A percentile compares a stretch with the other conserved stretches of the same genome.
These are phyloP conservation scores for Venturiaceae sp. DNA, from an alignment of 2,329 filamentous ascomycete species.

Conservation along the genomic window DNA sequence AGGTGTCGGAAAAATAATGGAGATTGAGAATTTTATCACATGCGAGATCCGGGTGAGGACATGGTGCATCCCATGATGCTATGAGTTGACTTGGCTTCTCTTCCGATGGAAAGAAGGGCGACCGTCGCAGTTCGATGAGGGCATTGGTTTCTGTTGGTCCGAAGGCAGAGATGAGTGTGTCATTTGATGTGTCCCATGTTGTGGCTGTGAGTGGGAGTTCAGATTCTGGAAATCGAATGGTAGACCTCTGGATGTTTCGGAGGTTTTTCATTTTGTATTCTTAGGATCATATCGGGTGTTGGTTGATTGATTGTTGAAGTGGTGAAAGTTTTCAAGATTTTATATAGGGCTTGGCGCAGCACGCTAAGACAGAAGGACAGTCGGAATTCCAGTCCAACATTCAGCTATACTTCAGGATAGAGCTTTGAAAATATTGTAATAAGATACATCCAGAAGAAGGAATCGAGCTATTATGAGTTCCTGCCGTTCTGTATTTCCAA, in stretches of 20 bases:
- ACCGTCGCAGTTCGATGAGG: slow-evolving; percentile 61
- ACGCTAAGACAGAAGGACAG: background rate
- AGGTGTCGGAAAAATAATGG: slow-evolving; percentile 76
- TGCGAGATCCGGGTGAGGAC: slow-evolving; percentile 63
- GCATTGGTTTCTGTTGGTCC: slow-evolving; percentile 64
- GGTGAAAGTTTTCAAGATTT: background rate
- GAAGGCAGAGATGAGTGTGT: slow-evolving; percentile 73
- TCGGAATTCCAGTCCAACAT: background rate
- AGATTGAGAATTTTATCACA: slow-evolving; percentile 69
- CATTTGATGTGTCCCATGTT: slow-evolving; percentile 75
- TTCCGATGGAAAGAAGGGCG: slow-evolving; percentile 32
- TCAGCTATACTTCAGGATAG: too few species aligned
- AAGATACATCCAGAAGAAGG: background rate
- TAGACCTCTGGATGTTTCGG: slow-evolving; percentile 62
- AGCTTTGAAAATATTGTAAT: too few species aligned
- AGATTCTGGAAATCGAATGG: slow-evolving; percentile 47
- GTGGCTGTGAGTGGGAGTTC: slow-evolving; percentile 60
- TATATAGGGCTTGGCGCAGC: background rate
- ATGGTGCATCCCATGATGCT: slow-evolving; percentile 82
- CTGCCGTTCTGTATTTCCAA: too few species aligned
- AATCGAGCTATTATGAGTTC: too few species aligned
- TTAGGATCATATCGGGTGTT: slow-evolving; percentile 4
- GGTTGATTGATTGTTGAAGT: background rate
- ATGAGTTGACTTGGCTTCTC: slow-evolving; percentile 38
- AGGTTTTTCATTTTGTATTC: slow-evolving; percentile 70